Base-by-base conservation (phyloP, 768 basidiomycete genomes). In the Lentinula detonsa region DNA sequence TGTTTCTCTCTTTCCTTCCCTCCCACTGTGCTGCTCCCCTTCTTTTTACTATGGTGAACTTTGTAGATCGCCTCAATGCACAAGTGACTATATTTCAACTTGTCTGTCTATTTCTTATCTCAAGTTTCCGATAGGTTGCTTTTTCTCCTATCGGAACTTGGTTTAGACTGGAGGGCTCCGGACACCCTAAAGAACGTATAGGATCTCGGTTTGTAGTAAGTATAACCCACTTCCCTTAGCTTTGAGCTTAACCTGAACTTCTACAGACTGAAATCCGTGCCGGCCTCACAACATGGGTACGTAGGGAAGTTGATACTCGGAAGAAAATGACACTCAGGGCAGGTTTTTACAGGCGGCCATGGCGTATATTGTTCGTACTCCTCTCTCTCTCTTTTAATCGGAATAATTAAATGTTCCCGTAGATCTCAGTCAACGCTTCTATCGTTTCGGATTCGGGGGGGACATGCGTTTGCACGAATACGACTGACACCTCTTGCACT, bases 371-470 rank as follows among this genome's bases (percentile, higher is more conserved):
- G 88, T 88, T 61, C 66, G 85, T 67, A 59, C 46, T 58, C 60
- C 34, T 5, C 54, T 37, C 39, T 37, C 39, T 39, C 33, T 18
- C 9, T 39, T 40, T 51, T n/a, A 18, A 15, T 49, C 5, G 33
- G n/a, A 23, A 21, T 0, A 10, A 42, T 59, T 59, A 50, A 10
- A 54, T 55, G 13, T 33, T 35, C 21, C 37, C 31, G 53, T 45
- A 91, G 88, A 91, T 92, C 63, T 89, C 90, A 28, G 92, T 95
- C 68, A 95, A 95, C 68, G 90, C 92, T 5, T 77, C 86, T 15
- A 91, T 95, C 64, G 69, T 95, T 37, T 78, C 85, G 2, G 84
- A 87, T 65, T 81, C 87, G 1, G 93, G 92, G 50, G 93, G 92
- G 59, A 87, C 91, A 4, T 94, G 92, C 67, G 88, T 83, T 43